Conservation (phyloP, 352 stramenopile species). For the Plasmopara halstedii region DNA sequence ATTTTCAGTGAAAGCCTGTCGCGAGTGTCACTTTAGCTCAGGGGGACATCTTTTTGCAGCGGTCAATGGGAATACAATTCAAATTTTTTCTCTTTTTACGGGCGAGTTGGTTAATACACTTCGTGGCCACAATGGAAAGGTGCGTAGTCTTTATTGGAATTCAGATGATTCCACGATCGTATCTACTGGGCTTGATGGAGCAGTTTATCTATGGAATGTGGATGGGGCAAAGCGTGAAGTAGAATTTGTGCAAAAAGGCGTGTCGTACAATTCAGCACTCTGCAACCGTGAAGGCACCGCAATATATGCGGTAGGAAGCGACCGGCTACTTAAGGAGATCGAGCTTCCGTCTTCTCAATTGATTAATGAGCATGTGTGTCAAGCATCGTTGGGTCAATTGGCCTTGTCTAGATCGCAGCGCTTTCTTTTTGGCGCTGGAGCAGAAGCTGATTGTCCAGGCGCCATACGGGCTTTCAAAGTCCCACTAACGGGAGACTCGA, state of each 20-base stretch:
- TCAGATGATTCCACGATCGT: conserved; percentile 82
- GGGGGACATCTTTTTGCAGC: conserved; percentile 91
- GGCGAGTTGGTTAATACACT: conserved; percentile 86
- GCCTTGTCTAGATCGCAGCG: conserved; percentile 76
- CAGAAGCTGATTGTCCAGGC: conserved; percentile 67
- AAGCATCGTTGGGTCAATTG: conserved; percentile 75
- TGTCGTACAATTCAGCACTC: conserved; percentile 83
- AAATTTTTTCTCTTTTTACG: conserved; percentile 90
- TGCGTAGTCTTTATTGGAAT: conserved; percentile 84
- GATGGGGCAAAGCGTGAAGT: conserved; percentile 87
- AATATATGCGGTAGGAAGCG: conserved; percentile 80
- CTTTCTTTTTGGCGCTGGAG: conserved; percentile 84
- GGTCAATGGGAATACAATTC: conserved; percentile 90
- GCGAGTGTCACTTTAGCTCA: conserved; percentile 76
- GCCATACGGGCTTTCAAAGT: conserved; percentile 84
- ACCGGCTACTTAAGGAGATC: conserved; percentile 89
- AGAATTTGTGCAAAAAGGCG: conserved; percentile 91
- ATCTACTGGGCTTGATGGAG: conserved; percentile 87
- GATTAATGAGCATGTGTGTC: conserved; percentile 75
- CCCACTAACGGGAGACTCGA: conserved; percentile 85
- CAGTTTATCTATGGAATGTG: conserved; percentile 91
- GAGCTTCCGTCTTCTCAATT: conserved; percentile 73
- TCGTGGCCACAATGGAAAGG: conserved; percentile 90
- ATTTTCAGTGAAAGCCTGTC: conserved; percentile 74
- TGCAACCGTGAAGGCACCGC: conserved; percentile 73